Evolutionary conservation across 257 asterid species (phyloP), one percentile per base, ranked within the genome.

Genomic region (Paraleonurus japonicus): DNA sequence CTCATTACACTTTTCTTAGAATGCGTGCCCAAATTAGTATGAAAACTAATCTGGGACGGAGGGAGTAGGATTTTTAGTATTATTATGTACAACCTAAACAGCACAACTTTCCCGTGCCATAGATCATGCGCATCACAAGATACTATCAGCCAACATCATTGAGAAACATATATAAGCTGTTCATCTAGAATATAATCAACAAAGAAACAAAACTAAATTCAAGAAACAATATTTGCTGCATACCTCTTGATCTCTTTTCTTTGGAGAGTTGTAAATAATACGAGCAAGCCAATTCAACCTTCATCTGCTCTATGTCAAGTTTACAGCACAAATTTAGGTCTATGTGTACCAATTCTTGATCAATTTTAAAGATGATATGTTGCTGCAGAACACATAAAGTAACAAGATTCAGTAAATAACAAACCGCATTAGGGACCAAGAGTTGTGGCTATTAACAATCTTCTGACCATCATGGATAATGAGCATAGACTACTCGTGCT

Each of bases 211-310:
- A 71, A 59, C 65, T 43, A 66, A 71, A 41, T 39, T 27, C 71
- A 78, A 69, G 66, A 73, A 58, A 63, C 62, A 63, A 69, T 47
- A 67, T 19, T 66, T 60, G 54, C 37, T 51, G 26, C 59, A 30
- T 84, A 89, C 99, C 99, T 83, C 80, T 80, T 45, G 90, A 87
- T 84, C 94, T 84, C 85, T 86, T 90, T 77, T 82, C 88, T 54
- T 63, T 71, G 43, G 90, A 76, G 48, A 89, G 90, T 71, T 82
- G 86, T 76, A 92, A 72, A 79, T 78, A 95, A 84, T 86, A 89
- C 82, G 80, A 81, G 87, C 99, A 92, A 57, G 98, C 95, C 83
- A 88, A 82, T 75, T 88, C 96, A 73, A 81, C 84, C 85, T 85
- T 88, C 82, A 95, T 75, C 74, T 79, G 86, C 77, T 92, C 97